Base-by-base conservation (phyloP, 2,329 filamentous ascomycete genomes). In the Rhynchosporium agropyri region DNA sequence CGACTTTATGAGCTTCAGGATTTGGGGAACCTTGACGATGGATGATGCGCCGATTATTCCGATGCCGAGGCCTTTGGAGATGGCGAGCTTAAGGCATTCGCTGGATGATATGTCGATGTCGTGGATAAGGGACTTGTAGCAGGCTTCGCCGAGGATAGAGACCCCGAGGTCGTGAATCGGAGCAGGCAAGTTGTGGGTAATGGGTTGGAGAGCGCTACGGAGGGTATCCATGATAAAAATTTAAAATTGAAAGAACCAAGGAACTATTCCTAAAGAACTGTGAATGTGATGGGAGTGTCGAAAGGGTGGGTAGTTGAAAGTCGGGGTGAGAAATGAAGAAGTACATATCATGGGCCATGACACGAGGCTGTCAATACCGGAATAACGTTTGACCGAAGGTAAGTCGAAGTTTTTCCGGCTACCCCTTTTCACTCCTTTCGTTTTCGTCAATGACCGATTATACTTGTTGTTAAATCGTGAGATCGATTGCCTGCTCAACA, bases 11-110 rank as follows among this genome's bases (percentile, higher is more conserved):
- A 99, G 87, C 81, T 99, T 99, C 76, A 97, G 77, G 75, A 99
- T 94, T 81, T 99, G 95, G 0, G 95, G 95, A 31, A 99, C 87
- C 80, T 99, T 99, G 81, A 99, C 93, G 71, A 98, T 87, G 60
- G 91, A 88, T 33, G 90, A 93, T 59, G 92, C 92, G 69, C 84
- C 89, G 74, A 99, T 92, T 78, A 99, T 99, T 76, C 88, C 95
- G 70, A 98, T 89, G 62, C 95, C 94, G 15, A 99, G 87, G 3
- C 84, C 92, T 80, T 99, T 99, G 74, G 91, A 96, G 74, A 98
- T 84, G 70, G 88, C 93, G 58, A 97, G 87, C 75, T 95, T 95
- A 72, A 97, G 79, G 81, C 95, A 99, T 63, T 85, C 86, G 5
- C 85, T 83, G 73, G 92, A 85, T 67, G 86, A 84, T 72, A 89